A percentile compares a stretch with the other conserved stretches of the same genome.
Evolutionary conservation across 2,329 filamentous ascomycete genomes (phyloP).

Genomic region (Cordyceps cicadae): DNA sequence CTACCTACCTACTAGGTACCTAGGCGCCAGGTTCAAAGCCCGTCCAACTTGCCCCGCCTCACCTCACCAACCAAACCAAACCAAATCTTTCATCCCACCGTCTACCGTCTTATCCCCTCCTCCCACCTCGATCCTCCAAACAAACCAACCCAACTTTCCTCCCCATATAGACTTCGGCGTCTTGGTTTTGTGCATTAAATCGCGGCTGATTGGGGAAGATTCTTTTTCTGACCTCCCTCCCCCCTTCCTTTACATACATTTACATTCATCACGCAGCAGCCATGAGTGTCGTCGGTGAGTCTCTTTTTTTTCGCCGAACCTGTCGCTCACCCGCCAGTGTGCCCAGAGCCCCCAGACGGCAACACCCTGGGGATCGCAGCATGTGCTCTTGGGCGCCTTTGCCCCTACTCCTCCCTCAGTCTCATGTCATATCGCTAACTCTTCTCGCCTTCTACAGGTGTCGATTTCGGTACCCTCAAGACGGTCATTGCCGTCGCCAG

Average conservation of each 20-base stretch:
- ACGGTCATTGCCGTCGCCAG: conserved; percentile 95
- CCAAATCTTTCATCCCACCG: conserved; percentile 2
- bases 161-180: neutral
- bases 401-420: neutral
- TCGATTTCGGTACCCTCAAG: conserved; percentile 94
- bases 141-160: neutral
- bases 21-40: neutral
- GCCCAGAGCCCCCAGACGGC: neutral
- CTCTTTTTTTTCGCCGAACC: conserved; percentile 3
- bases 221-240: neutral
- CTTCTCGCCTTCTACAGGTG: conserved; percentile 42
- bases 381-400: neutral
- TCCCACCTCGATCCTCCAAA: conserved; percentile 4
- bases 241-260: conserved; percentile 9
- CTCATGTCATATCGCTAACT: neutral
- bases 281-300: conserved; percentile 51
- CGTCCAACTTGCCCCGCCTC: neutral
- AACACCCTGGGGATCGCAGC: neutral
- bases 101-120: neutral
- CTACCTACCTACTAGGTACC: neutral
- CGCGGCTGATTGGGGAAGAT: conserved; percentile 9
- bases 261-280: conserved; percentile 23
- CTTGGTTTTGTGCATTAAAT: conserved; percentile 1
- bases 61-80: neutral
- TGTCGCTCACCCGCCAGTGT: neutral